phyloP scores from a whole-genome alignment of 2,329 filamentous ascomycete species.

The Pestalotiopsis sp. region DNA sequence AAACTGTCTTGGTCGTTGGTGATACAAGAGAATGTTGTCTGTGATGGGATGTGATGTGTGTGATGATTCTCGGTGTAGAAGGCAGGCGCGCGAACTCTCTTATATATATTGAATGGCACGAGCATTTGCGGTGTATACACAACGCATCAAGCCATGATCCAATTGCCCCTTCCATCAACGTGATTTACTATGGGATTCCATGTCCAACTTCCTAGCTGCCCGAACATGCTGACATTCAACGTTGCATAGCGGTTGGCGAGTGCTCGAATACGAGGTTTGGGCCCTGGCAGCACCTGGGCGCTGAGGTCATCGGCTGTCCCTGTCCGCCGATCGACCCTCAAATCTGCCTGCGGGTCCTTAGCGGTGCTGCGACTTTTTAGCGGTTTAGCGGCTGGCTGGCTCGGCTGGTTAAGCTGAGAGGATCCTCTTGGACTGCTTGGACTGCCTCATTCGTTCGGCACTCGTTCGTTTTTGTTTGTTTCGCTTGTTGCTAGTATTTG shows the following conservation, averaged over 20 bases:
- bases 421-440: background rate
- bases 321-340: slow-evolving; percentile 1
- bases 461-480: background rate
- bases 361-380: background rate
- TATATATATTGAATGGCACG: no score
- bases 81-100: no score
- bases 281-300: background rate
- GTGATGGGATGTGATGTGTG: no score
- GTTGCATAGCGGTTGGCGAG: background rate
- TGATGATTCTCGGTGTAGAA: no score
- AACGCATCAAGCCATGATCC: no score
- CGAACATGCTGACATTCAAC: background rate
- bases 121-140: no score
- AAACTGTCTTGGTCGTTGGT: background rate
- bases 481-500: no score
- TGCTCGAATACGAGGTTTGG: slow-evolving; percentile 2
- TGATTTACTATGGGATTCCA: background rate
- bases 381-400: background rate
- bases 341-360: background rate
- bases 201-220: background rate
- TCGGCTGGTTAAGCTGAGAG: background rate
- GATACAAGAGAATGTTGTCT: background rate
- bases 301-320: slow-evolving; percentile 1
- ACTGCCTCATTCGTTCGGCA: background rate
- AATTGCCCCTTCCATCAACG: no score